These are phyloP conservation scores for Cruciata laevipes DNA, from an alignment of 257 asterid species.

Conservation along the genomic window DNA sequence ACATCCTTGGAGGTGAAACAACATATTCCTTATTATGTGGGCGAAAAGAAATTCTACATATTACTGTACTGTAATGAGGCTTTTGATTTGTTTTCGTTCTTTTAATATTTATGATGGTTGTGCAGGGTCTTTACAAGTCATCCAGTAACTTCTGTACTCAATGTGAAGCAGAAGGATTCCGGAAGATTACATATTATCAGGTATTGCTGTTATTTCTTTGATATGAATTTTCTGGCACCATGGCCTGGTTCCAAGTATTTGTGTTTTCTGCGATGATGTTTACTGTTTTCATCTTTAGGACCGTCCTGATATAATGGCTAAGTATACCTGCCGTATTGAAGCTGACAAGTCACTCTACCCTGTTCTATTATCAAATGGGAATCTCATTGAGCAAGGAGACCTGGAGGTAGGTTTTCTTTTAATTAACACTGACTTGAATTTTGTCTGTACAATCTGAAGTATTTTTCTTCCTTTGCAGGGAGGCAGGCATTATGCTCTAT, in stretches of 20 bases:
- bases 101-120: slow-evolving; percentile 19
- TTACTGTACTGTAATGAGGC: not conserved
- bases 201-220: slow-evolving; percentile 20
- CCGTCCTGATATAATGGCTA: slow-evolving; percentile 96
- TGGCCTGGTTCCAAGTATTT: not conserved
- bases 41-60: not conserved
- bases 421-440: not conserved
- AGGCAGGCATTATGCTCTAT: slow-evolving; percentile 61
- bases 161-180: slow-evolving; percentile 98
- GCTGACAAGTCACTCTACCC: slow-evolving; percentile 90
- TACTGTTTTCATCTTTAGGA: slow-evolving; percentile 41
- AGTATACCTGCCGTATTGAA: slow-evolving; percentile 84
- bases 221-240: not conserved
- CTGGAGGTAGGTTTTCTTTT: slow-evolving; percentile 46
- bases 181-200: slow-evolving; percentile 89
- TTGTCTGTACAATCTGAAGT: not conserved
- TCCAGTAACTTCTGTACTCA: slow-evolving; percentile 95
- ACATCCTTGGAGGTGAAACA: slow-evolving; percentile 78
- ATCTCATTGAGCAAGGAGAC: slow-evolving; percentile 80
- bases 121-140: slow-evolving; percentile 90
- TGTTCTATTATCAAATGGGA: slow-evolving; percentile 80
- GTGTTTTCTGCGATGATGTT: slow-evolving; percentile 17
- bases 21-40: not conserved
- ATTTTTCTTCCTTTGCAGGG: slow-evolving; percentile 40
- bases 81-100: slow-evolving; percentile 1